A percentile compares a stretch with the other conserved stretches of the same genome.
These are phyloP conservation scores for Pseudozyma tsukubaensis DNA, from an alignment of 1,284 basidiomycete species.

Conservation along the genomic window DNA sequence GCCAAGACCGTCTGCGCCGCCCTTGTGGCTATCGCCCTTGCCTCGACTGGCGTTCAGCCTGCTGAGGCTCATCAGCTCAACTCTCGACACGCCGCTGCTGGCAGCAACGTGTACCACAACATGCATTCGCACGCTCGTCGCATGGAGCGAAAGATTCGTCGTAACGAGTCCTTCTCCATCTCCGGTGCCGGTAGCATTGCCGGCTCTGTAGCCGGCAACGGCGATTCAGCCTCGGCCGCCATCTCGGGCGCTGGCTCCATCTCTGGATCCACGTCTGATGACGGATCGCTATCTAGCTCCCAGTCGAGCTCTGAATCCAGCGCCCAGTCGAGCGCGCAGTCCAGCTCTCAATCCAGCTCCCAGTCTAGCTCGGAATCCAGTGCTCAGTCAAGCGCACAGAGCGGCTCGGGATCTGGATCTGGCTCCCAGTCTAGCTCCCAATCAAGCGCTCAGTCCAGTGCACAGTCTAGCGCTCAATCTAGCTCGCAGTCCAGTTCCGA, in stretches of 20 bases:
- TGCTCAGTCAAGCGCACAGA: constrained; percentile 11
- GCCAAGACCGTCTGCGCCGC: constrained; percentile 51
- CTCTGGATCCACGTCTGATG: constrained; percentile 34
- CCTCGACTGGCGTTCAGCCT: constrained; percentile 33
- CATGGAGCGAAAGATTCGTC: constrained; percentile 54
- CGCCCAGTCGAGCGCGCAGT: constrained; percentile 15
- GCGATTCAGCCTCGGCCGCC: constrained; percentile 5
- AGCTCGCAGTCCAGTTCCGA: constrained; percentile 12
- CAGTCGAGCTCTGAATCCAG: constrained; percentile 7
- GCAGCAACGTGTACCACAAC: constrained; percentile 52
- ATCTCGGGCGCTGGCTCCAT: constrained; percentile 19
- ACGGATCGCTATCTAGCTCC: constrained; percentile 16
- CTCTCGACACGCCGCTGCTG: constrained; percentile 44
- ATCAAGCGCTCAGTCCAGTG: constrained; percentile 5
- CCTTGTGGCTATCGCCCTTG: constrained; percentile 47
- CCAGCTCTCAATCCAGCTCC: constrained; percentile 14
- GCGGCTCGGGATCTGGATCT: background rate
- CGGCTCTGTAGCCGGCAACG: background rate
- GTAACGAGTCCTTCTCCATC: constrained; percentile 29
- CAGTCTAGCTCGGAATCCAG: constrained; percentile 12
- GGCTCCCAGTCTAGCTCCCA: constrained; percentile 6
- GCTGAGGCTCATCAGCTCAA: constrained; percentile 50
- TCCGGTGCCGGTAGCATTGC: constrained; percentile 12
- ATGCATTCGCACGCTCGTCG: constrained; percentile 48
- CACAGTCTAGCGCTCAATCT: constrained; percentile 6